Base-by-base conservation (phyloP, 129 eudicot species). In the Smallanthus sonchifolius region DNA sequence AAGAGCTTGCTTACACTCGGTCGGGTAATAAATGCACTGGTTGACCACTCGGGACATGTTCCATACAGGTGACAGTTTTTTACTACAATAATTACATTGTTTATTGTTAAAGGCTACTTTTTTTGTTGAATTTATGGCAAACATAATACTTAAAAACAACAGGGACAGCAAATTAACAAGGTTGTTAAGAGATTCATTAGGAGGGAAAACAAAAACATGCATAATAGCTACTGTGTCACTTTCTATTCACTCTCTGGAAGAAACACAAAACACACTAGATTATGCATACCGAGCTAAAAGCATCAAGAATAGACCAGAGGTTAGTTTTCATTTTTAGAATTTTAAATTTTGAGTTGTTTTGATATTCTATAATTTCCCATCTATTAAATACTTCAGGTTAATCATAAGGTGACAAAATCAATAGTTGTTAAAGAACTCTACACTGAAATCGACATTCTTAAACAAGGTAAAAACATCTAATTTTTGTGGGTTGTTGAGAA, bases 181-280 rank as follows among this genome's bases (percentile, higher is more conserved):
- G 69, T 56, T 87, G 64, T 77, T 87, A 68, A 77, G 92, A 75
- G 92, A 87, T 77, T 87, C 92, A 9, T 77, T 87, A 69, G 92
- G 89, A 74, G 92, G 92, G 67, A 84, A 84, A 80, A 84, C 92
- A 69, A 87, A 87, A 67, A 87, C 92, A 10, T 87, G 92, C 81
- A 87, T 87, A 39, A 82, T 87, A 69, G 89, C 89, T 34, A 87
- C 92, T 4, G 81, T 87, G 37, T 74, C 92, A 11, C 87, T 89
- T 48, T 82, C 92, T 56, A 16, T 82, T 32, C 62, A 72, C 65
- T 87, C 84, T 28, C 39, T 82, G 73, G 92, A 87, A 81, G 92
- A 87, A 76, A 82, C 92, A 59, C 87, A 79, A 39, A 82, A 74
- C 69, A 82, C 87, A 14, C 74, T 87, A 56, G 92, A 87, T 74